Evolutionary conservation across 257 asterid genomes (phyloP), one percentile per base, ranked within the genome.

Genomic region (Salvia hispanica): DNA sequence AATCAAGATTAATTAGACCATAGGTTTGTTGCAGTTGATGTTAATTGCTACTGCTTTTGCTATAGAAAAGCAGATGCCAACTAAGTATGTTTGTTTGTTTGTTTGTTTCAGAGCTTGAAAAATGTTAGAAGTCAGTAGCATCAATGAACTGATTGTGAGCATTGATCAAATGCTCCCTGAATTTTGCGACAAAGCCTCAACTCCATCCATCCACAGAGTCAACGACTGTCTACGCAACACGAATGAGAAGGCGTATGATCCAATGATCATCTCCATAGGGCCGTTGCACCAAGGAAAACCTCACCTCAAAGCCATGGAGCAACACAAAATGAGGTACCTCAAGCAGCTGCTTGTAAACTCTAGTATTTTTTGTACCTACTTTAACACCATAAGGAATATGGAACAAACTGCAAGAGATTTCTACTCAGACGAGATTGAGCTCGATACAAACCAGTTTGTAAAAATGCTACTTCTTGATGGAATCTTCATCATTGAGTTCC

Each of bases 401-500:
- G 61, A 47, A 28, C 6, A 13, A 5, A 1, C 6, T 8, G 67
- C 77, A 0, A 58, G 67, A 9, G 0, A 11, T 7, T 64, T 53
- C 2, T 72, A 56, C 11, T 36, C 61, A 3, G 67, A 72, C 11
- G 21, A 21, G 2, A 39, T 57, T 11, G 18, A 0, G 0, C 44
- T 64, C 2, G 9, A 5, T 3, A 18, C 21, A 18, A 54, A 64
- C 42, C 11, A 56, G 8, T 72, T 72, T 4, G 72, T 57, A n/a
- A 2, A 5, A 7, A 72, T 72, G 77, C 44, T 72, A 46, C 72
- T 72, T 2, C 71, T 64, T 7, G 72, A 72, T 50, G 72, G 61
- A 3, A 11, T 57, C 10, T 72, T 72, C 15, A 64, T 72, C 66
- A 7, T 72, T 28, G 15, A 72, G 28, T 72, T 72, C 34, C 25